phyloP scores from a whole-genome alignment of 352 stramenopile genomes.

The Peronospora farinosa region DNA sequence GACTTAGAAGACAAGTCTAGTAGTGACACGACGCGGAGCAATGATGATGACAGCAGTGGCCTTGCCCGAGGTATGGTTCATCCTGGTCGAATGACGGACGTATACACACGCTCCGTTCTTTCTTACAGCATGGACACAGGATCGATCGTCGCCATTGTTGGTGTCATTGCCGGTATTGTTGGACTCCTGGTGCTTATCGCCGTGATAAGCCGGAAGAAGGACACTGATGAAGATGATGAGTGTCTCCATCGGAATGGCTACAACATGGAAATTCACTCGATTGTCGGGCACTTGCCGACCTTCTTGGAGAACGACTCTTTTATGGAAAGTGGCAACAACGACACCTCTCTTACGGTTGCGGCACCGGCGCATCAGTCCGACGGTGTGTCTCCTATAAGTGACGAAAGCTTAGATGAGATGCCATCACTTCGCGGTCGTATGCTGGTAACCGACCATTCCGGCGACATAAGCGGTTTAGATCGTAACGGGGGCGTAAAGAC shows the following conservation, averaged over 20 bases:
- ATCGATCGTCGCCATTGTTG: conserved; percentile 69
- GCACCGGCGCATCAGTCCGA: conserved; percentile 18
- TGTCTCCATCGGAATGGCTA: conserved; percentile 38
- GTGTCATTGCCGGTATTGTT: conserved; percentile 56
- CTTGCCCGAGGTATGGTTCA: conserved; percentile 16
- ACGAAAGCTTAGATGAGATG: conserved; percentile 24
- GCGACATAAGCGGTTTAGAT: conserved; percentile 12
- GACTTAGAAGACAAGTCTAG: neutral
- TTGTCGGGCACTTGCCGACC: conserved; percentile 47
- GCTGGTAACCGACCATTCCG: conserved; percentile 11
- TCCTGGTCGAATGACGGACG: conserved; percentile 32
- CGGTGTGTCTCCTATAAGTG: conserved; percentile 14
- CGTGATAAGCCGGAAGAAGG: conserved; percentile 56
- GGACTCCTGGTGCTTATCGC: conserved; percentile 54
- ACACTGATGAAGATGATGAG: conserved; percentile 46
- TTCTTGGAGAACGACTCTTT: conserved; percentile 43
- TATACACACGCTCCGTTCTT: conserved; percentile 39
- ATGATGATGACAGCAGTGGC: conserved; percentile 5
- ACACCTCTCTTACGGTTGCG: conserved; percentile 22
- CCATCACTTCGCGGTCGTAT: conserved; percentile 15
- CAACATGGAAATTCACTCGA: conserved; percentile 37
- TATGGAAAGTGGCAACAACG: conserved; percentile 23
- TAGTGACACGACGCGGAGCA: conserved; percentile 5
- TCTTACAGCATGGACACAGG: conserved; percentile 51
- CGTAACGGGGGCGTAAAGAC: conserved; percentile 14